A percentile compares a stretch with the other conserved stretches of the same genome.
phyloP scores from a whole-genome alignment of 768 basidiomycete genomes.

The Dioszegia hungarica region DNA sequence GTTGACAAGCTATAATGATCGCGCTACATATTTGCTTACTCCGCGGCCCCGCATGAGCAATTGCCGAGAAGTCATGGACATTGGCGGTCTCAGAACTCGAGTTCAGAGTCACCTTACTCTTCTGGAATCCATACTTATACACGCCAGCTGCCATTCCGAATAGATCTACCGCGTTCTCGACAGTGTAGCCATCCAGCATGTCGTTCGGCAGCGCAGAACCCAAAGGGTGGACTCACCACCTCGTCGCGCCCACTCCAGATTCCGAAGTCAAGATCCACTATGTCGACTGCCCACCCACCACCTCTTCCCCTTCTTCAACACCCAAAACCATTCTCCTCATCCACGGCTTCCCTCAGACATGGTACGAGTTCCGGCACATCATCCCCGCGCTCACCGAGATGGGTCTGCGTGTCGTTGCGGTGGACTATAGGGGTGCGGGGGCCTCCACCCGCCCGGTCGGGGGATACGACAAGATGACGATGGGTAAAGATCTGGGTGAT shows the following conservation, averaged over 20 bases:
- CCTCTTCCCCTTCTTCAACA: neutral
- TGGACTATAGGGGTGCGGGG: conserved; percentile 29
- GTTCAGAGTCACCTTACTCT: no score
- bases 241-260: neutral
- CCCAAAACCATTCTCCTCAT: conserved; percentile 13
- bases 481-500: conserved; percentile 22
- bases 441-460: conserved; percentile 13
- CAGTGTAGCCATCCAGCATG: no score
- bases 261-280: conserved; percentile 5
- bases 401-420: conserved; percentile 23
- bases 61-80: no score
- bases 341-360: conserved; percentile 29
- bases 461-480: conserved; percentile 26
- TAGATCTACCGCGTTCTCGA: no score
- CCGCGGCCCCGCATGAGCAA: no score
- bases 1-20: no score
- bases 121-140: no score
- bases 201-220: no score
- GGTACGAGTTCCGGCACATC: conserved; percentile 25
- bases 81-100: no score
- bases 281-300: neutral
- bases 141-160: no score
- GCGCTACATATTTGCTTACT: no score
- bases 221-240: neutral
- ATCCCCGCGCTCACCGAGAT: conserved; percentile 10